Conservation (phyloP, 1,284 basidiomycete genomes). For the Marasmius sp. region DNA sequence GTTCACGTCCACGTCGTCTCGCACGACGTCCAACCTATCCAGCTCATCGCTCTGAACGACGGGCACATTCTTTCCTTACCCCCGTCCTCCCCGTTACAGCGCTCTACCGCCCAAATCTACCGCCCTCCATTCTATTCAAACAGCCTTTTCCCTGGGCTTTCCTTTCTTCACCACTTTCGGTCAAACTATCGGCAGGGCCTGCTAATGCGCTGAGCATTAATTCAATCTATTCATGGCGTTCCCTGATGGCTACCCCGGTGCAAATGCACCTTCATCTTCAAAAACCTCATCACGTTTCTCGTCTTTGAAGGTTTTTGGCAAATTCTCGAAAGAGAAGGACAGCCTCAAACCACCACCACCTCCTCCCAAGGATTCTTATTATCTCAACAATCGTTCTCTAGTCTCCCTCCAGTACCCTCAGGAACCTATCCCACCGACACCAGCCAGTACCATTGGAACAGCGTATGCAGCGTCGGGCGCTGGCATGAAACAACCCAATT, state of each 20-base stretch:
- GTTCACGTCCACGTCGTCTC: not conserved
- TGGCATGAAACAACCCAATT: constrained; percentile 30
- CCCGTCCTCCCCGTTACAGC: not conserved
- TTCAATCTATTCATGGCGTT: not conserved
- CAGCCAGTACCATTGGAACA: constrained; percentile 29
- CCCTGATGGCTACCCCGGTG: not conserved
- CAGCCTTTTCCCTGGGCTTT: not conserved
- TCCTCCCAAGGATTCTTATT: constrained; percentile 67
- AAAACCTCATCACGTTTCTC: constrained; percentile 52
- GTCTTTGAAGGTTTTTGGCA: constrained; percentile 60
- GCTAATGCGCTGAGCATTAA: not conserved
- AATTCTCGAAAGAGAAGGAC: constrained; percentile 31
- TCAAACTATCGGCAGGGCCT: not conserved
- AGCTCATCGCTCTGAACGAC: not conserved
- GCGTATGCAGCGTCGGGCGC: constrained; percentile 32
- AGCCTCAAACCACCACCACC: constrained; percentile 49
- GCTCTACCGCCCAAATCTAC: not conserved
- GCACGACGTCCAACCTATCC: not conserved
- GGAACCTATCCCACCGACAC: constrained; percentile 40
- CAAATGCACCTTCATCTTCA: constrained; percentile 1
- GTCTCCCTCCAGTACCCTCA: constrained; percentile 44
- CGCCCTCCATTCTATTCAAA: not conserved
- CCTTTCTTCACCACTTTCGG: not conserved
- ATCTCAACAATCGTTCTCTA: constrained; percentile 53
- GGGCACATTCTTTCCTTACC: not conserved